Conservation (phyloP, 352 stramenopile species). For the Globisporangium barbulae region DNA sequence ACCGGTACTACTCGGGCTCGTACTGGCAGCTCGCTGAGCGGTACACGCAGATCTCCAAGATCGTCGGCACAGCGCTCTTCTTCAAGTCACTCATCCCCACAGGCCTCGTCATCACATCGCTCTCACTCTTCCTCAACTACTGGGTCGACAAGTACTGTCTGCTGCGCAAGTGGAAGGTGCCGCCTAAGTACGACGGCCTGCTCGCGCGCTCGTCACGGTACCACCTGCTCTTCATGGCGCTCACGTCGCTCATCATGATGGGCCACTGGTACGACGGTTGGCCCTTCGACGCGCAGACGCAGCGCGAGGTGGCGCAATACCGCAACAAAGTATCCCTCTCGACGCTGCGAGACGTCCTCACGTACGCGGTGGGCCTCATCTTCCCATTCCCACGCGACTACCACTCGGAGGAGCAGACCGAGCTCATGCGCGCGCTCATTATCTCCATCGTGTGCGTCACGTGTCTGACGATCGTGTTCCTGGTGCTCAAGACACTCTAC, state of each 20-base stretch:
- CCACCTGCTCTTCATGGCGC: constrained; percentile 58
- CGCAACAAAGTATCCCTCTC: constrained; percentile 14
- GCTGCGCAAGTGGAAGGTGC: constrained; percentile 70
- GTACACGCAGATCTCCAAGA: constrained; percentile 70
- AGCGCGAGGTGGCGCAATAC: constrained; percentile 27
- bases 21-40: constrained; percentile 67
- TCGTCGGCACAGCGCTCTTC: constrained; percentile 59
- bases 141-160: constrained; percentile 85
- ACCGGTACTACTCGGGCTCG: constrained; percentile 68
- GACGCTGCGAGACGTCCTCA: constrained; percentile 22
- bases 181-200: constrained; percentile 54
- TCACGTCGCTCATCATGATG: constrained; percentile 72
- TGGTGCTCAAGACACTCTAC: constrained; percentile 33
- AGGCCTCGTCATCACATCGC: constrained; percentile 54
- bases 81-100: constrained; percentile 65
- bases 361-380: constrained; percentile 39
- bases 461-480: constrained; percentile 25
- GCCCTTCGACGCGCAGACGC: constrained; percentile 53
- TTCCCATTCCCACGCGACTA: constrained; percentile 54
- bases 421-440: constrained; percentile 42
- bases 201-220: constrained; percentile 61
- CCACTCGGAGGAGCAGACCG: constrained; percentile 25
- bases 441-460: constrained; percentile 41
- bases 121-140: constrained; percentile 75
- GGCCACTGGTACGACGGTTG: constrained; percentile 79